Base-by-base conservation (phyloP, 225 moss, liverwort and hornwort genomes). In the Physcomitrellopsis africana region DNA sequence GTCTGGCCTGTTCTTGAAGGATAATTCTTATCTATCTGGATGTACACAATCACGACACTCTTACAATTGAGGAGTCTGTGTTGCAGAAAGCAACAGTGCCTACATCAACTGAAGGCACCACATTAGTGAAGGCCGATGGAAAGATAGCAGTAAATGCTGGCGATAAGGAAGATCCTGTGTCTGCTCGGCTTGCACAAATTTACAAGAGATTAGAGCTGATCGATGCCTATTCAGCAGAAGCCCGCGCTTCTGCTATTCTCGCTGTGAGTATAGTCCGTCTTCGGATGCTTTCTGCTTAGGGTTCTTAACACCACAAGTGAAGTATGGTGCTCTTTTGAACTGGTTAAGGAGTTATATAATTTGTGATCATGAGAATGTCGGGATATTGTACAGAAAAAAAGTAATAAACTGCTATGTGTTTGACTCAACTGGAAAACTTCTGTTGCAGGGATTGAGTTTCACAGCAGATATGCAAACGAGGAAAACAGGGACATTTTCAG, bases 161-260 rank as follows among this genome's bases (percentile, higher is more conserved):
- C 29, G 86, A 88, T 43, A 18, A 67, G 49, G 89, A 86, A 82
- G 95, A 99, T 89, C 68, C 78, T 43, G 89, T 92, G 37, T 93
- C 95, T 75, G 89, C 89, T 43, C 87, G 90, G 75, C 92, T 99
- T 74, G 75, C 90, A 41, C 92, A 95, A 80, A 89, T 99, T 29
- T 99, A 99, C 86, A 99, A 95, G 89, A 89, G 95, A 85, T 74
- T 99, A 84, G 95, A 99, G 77, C 88, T 85, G 77, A 99, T 99
- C 54, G 99, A 99, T 84, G 92, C 99, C 47, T 95, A 99, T 75
- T 99, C 99, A 58, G 95, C 95, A 49, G 99, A 99, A 87, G 80
- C 99, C 27, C 91, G 99, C 18, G 95, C 93, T 76, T 95, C 93
- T 29, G 95, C 95, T 60, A 94, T 96, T 80, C 85, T 96, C 69